phyloP scores from a whole-genome alignment of 2,329 filamentous ascomycete species.

The Trichoderma afroharzianum region DNA sequence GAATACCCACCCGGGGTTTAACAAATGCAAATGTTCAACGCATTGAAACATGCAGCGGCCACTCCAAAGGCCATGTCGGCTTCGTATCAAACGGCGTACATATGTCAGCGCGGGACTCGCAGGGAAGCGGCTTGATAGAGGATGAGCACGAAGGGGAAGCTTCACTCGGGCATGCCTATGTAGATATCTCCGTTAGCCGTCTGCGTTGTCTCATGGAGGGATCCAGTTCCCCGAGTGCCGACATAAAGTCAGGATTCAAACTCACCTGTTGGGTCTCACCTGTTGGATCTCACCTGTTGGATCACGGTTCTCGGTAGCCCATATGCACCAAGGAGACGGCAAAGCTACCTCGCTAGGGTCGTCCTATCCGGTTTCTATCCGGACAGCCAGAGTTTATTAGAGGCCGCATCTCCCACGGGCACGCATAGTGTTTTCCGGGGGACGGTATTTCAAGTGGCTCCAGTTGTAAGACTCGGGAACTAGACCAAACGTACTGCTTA shows the following conservation, averaged over 20 bases:
- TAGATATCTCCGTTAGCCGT: background rate
- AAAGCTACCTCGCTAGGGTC: background rate
- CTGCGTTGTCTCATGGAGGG: background rate
- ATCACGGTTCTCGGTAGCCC: background rate
- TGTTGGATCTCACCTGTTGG: background rate
- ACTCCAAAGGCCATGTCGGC: background rate
- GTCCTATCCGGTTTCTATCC: background rate
- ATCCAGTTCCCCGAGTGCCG: background rate
- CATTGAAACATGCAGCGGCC: background rate
- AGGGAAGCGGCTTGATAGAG: background rate
- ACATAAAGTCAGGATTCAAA: background rate
- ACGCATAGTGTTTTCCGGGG: background rate
- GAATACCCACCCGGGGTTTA: background rate
- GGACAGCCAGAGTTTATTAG: background rate
- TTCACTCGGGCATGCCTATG: background rate
- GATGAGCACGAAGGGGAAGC: background rate
- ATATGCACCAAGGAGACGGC: background rate
- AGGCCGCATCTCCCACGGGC: background rate
- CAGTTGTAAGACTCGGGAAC: background rate
- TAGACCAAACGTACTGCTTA: background rate
- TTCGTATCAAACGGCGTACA: background rate
- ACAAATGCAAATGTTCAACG: background rate
- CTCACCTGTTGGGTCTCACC: background rate
- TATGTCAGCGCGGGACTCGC: background rate
- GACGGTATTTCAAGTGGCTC: background rate